Evolutionary conservation across 1,284 basidiomycete species (phyloP).

Genomic region (Cryptococcus floricola): DNA sequence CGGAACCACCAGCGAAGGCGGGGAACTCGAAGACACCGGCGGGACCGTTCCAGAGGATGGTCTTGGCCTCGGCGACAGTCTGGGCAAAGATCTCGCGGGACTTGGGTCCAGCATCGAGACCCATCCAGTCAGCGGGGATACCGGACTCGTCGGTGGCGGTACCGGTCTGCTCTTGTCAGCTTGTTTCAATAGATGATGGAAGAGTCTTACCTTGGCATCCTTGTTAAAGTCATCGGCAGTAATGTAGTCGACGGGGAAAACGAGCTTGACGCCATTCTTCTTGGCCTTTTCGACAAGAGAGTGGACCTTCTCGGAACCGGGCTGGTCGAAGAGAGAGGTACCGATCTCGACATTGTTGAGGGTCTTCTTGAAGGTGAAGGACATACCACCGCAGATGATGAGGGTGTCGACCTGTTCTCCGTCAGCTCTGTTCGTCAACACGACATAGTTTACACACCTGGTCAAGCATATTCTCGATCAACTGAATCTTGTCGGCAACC

Average conservation of each 20-base stretch:
- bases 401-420: slow-evolving; percentile 77
- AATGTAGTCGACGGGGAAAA: slow-evolving; percentile 93
- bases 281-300: slow-evolving; percentile 88
- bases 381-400: slow-evolving; percentile 98
- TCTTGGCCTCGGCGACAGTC: slow-evolving; percentile 85
- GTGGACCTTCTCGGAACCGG: slow-evolving; percentile 83
- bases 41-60: slow-evolving; percentile 98
- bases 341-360: slow-evolving; percentile 83
- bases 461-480: slow-evolving; percentile 99
- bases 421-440: not conserved
- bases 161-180: slow-evolving; percentile 56
- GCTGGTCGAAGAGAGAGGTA: slow-evolving; percentile 87
- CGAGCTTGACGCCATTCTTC: slow-evolving; percentile 86
- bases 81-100: slow-evolving; percentile 73
- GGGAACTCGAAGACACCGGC: slow-evolving; percentile 98
- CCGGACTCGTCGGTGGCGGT: slow-evolving; percentile 75
- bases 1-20: slow-evolving; percentile 81
- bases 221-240: slow-evolving; percentile 95
- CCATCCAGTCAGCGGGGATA: slow-evolving; percentile 92
- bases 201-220: slow-evolving; percentile 65
- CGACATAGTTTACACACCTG: slow-evolving; percentile 57
- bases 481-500: slow-evolving; percentile 97
- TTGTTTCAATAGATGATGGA: not conserved
- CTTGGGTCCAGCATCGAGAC: slow-evolving; percentile 82
- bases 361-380: slow-evolving; percentile 98